phyloP scores from a whole-genome alignment of 371 early-diverging fungal species.

The Mucor racemosus region DNA sequence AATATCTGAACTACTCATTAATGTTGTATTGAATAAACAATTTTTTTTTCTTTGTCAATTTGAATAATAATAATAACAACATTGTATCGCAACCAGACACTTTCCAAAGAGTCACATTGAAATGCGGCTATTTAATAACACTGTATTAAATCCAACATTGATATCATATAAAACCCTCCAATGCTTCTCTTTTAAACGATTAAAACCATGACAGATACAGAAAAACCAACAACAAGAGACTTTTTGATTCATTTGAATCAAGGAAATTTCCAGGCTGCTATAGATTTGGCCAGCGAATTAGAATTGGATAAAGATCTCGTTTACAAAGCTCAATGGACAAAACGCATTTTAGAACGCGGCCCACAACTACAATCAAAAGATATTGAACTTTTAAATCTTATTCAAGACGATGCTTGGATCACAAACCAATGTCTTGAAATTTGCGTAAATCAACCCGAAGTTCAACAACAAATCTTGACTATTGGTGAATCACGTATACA shows the following conservation, averaged over 20 bases:
- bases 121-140: not conserved
- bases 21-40: not conserved
- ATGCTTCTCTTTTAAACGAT: not conserved
- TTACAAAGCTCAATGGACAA: constrained; percentile 68
- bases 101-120: not conserved
- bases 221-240: constrained; percentile 32
- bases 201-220: constrained; percentile 30
- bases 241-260: constrained; percentile 45
- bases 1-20: constrained; percentile 65
- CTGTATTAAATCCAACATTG: too few relatives aligned
- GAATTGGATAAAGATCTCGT: constrained; percentile 64
- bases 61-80: not conserved
- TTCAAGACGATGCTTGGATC: constrained; percentile 73
- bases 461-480: constrained; percentile 52
- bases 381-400: constrained; percentile 53
- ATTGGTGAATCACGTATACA: constrained; percentile 61
- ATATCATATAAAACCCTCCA: not conserved
- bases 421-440: constrained; percentile 55
- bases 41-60: not conserved
- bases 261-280: constrained; percentile 67
- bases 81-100: not conserved
- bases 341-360: constrained; percentile 17
- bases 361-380: constrained; percentile 36
- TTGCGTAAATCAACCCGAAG: constrained; percentile 32
- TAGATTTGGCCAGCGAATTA: constrained; percentile 61